These are phyloP conservation scores for Russula lepida DNA, from an alignment of 768 basidiomycete species.

Conservation along the genomic window DNA sequence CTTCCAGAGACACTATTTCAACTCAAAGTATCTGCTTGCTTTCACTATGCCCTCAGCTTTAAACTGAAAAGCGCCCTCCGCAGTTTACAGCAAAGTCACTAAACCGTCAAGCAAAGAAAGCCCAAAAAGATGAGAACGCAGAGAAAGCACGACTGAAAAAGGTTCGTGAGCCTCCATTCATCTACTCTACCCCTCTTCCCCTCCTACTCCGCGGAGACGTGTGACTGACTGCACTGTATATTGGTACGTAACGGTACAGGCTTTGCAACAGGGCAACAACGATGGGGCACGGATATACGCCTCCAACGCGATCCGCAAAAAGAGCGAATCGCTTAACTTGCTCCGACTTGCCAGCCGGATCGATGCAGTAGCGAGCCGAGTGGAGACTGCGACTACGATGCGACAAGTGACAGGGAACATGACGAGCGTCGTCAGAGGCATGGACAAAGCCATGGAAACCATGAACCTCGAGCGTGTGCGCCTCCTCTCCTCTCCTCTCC, in stretches of 20 bases:
- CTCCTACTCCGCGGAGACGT: too few relatives aligned
- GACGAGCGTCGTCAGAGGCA: conserved; percentile 92
- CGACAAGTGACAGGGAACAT: conserved; percentile 92
- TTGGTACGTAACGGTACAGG: conserved; percentile 39
- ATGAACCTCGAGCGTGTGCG: conserved; percentile 96
- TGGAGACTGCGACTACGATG: conserved; percentile 99
- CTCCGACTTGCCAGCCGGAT: conserved; percentile 84
- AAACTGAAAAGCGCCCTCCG: background rate
- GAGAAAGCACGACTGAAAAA: conserved; percentile 93
- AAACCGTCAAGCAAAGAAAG: conserved; percentile 92
- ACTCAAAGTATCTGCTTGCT: conserved; percentile 63
- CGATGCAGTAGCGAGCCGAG: conserved; percentile 93
- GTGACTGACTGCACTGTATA: background rate
- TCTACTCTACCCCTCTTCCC: background rate
- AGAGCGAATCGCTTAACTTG: conserved; percentile 87
- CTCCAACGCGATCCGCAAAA: conserved; percentile 96
- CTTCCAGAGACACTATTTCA: conserved; percentile 90
- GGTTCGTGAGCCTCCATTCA: conserved; percentile 35
- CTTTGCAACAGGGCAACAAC: conserved; percentile 90
- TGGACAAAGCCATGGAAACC: conserved; percentile 98
- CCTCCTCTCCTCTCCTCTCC: conserved; percentile 13
- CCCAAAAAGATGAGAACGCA: conserved; percentile 84
- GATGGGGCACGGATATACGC: conserved; percentile 98
- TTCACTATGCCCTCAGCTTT: too few relatives aligned
- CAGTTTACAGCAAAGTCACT: conserved; percentile 98